A percentile compares a stretch with the other conserved stretches of the same genome.
Conservation (phyloP, 169 alveolate species). For the Eimeria sp. region DNA sequence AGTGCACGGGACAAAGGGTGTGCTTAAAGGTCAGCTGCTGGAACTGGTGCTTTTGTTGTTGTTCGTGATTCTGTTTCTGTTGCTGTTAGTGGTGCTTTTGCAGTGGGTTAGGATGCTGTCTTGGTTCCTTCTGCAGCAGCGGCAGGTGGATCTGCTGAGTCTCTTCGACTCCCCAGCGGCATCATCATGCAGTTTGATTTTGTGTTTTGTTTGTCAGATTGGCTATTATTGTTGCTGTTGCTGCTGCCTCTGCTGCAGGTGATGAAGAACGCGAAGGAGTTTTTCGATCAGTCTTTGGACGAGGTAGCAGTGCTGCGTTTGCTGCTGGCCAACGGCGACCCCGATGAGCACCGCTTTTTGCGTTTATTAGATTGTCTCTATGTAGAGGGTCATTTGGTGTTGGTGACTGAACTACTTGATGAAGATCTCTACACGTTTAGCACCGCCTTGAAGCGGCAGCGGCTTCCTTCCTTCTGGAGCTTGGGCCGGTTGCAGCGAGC, state of each 20-base stretch:
- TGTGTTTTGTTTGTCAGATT: neutral
- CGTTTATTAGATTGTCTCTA: conserved; percentile 94
- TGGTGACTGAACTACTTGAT: conserved; percentile 96
- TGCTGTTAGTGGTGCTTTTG: neutral
- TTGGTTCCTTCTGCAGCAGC: conserved; percentile 2
- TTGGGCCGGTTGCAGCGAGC: conserved; percentile 59
- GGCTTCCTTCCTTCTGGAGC: conserved; percentile 74
- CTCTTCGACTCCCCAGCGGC: neutral
- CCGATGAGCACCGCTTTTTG: conserved; percentile 90
- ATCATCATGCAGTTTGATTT: neutral
- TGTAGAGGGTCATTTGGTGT: conserved; percentile 96
- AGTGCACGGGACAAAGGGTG: conserved; percentile 56
- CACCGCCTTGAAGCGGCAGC: conserved; percentile 57
- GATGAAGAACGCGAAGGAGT: conserved; percentile 96
- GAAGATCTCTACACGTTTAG: conserved; percentile 86
- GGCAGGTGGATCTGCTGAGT: neutral
- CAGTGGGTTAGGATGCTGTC: neutral
- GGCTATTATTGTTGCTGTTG: neutral
- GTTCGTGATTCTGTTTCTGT: neutral
- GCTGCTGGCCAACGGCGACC: conserved; percentile 92
- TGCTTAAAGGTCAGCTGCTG: conserved; percentile 67
- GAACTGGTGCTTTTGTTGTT: neutral
- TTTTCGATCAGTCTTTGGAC: conserved; percentile 95
- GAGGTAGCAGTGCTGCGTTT: conserved; percentile 94
- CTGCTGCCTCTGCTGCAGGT: conserved; percentile 90